A percentile compares a stretch with the other conserved stretches of the same genome.
Conservation (phyloP, 163 green algal genomes). For the Chlamydomonas reinhardtii region DNA sequence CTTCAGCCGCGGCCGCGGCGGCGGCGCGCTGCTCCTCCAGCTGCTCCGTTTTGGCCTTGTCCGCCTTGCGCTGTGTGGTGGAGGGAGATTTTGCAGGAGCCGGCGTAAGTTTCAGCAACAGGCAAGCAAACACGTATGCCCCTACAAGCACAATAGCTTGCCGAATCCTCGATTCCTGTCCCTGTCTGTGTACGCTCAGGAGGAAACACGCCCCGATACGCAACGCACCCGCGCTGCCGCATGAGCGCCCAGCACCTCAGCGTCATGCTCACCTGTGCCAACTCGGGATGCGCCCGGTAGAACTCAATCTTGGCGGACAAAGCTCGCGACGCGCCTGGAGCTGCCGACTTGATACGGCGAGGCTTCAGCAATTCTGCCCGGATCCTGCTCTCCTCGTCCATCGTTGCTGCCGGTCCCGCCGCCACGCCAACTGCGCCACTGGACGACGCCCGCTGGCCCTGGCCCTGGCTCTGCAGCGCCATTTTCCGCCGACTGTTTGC, state of each 20-base stretch:
- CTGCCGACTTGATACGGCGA: slow-evolving; percentile 28
- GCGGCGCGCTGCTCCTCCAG: not conserved
- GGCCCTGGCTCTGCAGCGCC: not conserved
- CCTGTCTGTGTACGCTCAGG: no score
- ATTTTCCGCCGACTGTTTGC: no score
- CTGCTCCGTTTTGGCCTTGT: slow-evolving; percentile 23
- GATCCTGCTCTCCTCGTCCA: slow-evolving; percentile 22
- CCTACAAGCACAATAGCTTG: no score
- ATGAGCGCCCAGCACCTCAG: no score
- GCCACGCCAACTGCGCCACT: no score
- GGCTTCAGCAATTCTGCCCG: not conserved
- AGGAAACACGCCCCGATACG: no score
- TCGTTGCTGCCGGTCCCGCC: no score
- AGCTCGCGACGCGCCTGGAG: slow-evolving; percentile 29
- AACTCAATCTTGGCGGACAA: slow-evolving; percentile 40
- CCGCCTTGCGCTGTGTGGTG: slow-evolving; percentile 19
- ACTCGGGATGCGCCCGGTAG: slow-evolving; percentile 21
- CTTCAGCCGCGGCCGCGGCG: not conserved
- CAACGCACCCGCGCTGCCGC: no score
- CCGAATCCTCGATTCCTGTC: no score
- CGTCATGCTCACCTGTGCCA: not conserved
- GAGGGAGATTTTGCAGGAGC: not conserved
- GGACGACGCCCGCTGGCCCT: not conserved
- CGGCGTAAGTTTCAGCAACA: no score
- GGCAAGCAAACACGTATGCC: no score